Base-by-base conservation (phyloP, 2,329 filamentous ascomycete genomes). In the Akanthomyces uredinophilus region DNA sequence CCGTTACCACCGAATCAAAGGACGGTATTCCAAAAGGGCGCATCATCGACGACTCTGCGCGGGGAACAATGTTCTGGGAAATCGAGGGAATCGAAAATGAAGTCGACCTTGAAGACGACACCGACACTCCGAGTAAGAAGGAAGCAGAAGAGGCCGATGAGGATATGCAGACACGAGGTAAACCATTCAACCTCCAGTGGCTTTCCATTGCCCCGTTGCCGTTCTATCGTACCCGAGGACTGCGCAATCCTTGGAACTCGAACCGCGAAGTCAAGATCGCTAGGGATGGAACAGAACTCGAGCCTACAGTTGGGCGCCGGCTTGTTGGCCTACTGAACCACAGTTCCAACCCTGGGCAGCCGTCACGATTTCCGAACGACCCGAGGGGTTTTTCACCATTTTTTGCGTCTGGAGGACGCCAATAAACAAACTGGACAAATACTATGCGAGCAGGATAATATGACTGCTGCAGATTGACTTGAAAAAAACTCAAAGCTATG, bases 11-110 rank as follows among this genome's bases (percentile, higher is more conserved):
- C 24, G 85, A 89, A 62, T 87, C 91, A 20, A 96, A 89, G 0
- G 87, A 90, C 53, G 88, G 83, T 57, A 89, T 90, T 3, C 93
- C 93, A 0, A 88, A 84, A 69, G 94, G 94, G 27, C 87, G 87
- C 60, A 96, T 98, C 63, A 94, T 97, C 52, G 92, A 96, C 69
- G 94, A 98, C 72, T 93, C 91, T 4, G 89, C 91, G 0, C 84
- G 94, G n/a, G 94, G 94, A 0, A 97, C 93, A 0, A 96, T 97
- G 46, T 98, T 98, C 70, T 98, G 94, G 94, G 94, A 98, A 73
- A 88, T 88, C 7, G 88, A 94, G 55, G 75, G 80, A 37, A 84
- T 85, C 0, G 86, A 87, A 1, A 70, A 72, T 1, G 73, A 74
- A 50, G 80, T 76, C 10, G 77, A 77, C 22, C 68, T 68, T 4